Conservation (phyloP, 2,329 filamentous ascomycete genomes). For the Coniochaeta hoffmannii region DNA sequence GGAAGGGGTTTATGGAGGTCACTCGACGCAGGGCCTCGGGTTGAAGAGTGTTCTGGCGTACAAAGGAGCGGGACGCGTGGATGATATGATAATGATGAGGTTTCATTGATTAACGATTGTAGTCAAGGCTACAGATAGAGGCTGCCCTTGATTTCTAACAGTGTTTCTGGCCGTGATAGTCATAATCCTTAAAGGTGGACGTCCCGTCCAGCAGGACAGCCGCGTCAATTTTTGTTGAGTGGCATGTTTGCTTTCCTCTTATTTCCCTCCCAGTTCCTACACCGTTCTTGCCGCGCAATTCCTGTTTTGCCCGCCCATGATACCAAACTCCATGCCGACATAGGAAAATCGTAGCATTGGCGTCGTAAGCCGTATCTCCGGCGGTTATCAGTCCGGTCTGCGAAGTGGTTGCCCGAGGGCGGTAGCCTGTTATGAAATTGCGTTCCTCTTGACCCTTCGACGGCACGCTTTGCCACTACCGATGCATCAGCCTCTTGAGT, state of each 20-base stretch:
- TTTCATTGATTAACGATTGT: not conserved
- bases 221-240: not conserved
- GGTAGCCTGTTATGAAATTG: no score
- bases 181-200: not conserved
- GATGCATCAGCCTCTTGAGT: slow-evolving; percentile 8
- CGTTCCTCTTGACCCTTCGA: no score
- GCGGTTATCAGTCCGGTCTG: not conserved
- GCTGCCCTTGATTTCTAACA: not conserved
- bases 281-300: not conserved
- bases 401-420: not conserved
- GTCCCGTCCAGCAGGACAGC: slow-evolving; percentile 2
- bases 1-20: not conserved
- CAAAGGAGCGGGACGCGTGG: no score
- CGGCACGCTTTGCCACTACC: slow-evolving; percentile 3
- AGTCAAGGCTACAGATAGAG: not conserved
- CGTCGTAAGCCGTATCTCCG: not conserved
- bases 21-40: no score
- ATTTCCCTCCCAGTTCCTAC: not conserved
- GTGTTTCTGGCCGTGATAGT: not conserved
- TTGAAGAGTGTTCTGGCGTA: no score
- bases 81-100: not conserved
- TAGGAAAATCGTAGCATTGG: not conserved
- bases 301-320: not conserved
- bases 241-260: not conserved
- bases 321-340: not conserved